Evolutionary conservation across 2,329 filamentous ascomycete genomes (phyloP).

Genomic region (Epichloe coenophiala): DNA sequence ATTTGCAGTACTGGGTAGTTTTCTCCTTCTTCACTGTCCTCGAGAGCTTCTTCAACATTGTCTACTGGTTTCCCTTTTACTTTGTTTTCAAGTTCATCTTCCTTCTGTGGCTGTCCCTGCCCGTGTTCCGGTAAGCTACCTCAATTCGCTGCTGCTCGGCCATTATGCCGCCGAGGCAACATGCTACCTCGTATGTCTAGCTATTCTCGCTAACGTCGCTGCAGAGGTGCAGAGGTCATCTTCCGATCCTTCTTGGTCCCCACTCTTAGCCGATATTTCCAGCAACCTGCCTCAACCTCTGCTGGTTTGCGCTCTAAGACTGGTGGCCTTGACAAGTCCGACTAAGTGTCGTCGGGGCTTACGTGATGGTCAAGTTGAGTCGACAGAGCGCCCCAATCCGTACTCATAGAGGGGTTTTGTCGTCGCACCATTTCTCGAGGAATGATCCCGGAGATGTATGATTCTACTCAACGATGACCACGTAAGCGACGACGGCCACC

Average conservation of each 20-base stretch:
- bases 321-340: conserved; percentile 59
- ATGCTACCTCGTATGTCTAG: not conserved
- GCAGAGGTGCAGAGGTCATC: conserved; percentile 83
- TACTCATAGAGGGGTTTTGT: not conserved
- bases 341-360: conserved; percentile 30
- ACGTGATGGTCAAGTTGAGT: not conserved
- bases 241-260: conserved; percentile 94
- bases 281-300: conserved; percentile 54
- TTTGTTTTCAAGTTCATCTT: conserved; percentile 99
- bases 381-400: not conserved
- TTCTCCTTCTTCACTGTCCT: conserved; percentile 71
- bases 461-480: not conserved
- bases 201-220: not conserved
- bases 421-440: not conserved
- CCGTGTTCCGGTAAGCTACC: conserved; percentile 68
- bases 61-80: conserved; percentile 98
- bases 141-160: not conserved
- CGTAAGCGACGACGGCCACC: not conserved
- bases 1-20: conserved; percentile 70
- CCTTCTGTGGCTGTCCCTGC: conserved; percentile 94
- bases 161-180: not conserved
- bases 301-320: conserved; percentile 81
- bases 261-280: conserved; percentile 86
- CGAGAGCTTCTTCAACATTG: conserved; percentile 70
- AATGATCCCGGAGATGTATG: not conserved